These are phyloP conservation scores for Obelidium mucronatum DNA, from an alignment of 192 early-diverging fungal species.

Conservation along the genomic window DNA sequence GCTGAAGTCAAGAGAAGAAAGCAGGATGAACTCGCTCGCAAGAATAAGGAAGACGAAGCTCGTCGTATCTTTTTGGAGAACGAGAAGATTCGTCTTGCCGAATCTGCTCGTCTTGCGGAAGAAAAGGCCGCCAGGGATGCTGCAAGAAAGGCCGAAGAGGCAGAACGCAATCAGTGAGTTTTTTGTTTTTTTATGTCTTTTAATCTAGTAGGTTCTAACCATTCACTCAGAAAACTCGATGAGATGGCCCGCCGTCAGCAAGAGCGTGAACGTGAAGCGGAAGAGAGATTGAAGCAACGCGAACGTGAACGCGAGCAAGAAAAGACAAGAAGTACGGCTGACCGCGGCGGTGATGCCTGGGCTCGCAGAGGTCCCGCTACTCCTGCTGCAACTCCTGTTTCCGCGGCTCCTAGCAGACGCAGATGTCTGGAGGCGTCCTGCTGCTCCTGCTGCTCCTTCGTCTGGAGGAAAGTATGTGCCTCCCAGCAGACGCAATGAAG, in stretches of 20 bases:
- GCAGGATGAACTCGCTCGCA: slow-evolving; percentile 55
- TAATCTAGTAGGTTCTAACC: neutral
- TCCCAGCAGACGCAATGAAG: slow-evolving; percentile 21
- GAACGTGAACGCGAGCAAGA: slow-evolving; percentile 24
- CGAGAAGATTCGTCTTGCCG: slow-evolving; percentile 42
- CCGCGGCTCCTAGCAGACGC: neutral
- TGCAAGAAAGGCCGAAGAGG: slow-evolving; percentile 40
- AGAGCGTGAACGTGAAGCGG: slow-evolving; percentile 40
- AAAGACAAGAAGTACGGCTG: slow-evolving; percentile 5
- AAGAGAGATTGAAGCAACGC: slow-evolving; percentile 31
- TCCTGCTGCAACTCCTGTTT: slow-evolving; percentile 6
- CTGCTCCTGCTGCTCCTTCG: neutral
- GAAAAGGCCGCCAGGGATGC: slow-evolving; percentile 34
- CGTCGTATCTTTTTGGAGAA: slow-evolving; percentile 36
- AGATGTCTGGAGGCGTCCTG: slow-evolving; percentile 13
- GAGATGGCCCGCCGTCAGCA: slow-evolving; percentile 33
- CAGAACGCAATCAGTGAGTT: slow-evolving; percentile 39
- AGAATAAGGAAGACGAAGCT: slow-evolving; percentile 38
- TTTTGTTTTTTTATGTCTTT: slow-evolving; percentile 10
- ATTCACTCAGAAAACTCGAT: slow-evolving; percentile 48
- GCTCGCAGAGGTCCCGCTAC: slow-evolving; percentile 13
- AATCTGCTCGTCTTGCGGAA: slow-evolving; percentile 29
- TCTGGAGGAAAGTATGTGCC: slow-evolving; percentile 36
- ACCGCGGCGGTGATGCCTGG: slow-evolving; percentile 15
- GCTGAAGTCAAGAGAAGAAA: slow-evolving; percentile 62